Conservation (phyloP, 106 monocot genomes). For the Dendrobium catenatum region DNA sequence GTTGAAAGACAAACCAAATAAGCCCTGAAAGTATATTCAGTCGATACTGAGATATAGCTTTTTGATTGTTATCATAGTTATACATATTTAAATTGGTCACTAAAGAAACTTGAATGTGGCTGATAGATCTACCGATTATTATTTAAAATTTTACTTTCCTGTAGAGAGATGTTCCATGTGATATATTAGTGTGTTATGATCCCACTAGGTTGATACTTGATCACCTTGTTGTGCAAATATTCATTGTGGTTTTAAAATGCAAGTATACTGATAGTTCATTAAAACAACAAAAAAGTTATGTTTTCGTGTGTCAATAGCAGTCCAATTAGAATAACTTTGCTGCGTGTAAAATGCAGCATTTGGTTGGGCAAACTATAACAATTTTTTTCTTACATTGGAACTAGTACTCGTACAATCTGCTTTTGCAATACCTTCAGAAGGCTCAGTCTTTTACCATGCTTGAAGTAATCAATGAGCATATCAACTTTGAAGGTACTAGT, state of each 20-base stretch:
- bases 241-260: not conserved
- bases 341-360: not conserved
- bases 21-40: not conserved
- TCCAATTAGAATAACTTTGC: not conserved
- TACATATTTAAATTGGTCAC: not conserved
- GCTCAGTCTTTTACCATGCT: slow-evolving; percentile 74
- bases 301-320: not conserved
- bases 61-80: not conserved
- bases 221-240: slow-evolving; percentile 1
- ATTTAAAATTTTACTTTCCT: not conserved
- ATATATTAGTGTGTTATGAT: not conserved
- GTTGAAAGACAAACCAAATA: not conserved
- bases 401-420: slow-evolving; percentile 87
- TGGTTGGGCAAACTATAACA: not conserved
- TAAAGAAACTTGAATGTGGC: not conserved
- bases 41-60: not conserved
- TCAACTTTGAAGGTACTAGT: slow-evolving; percentile 80
- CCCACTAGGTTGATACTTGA: not conserved
- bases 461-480: slow-evolving; percentile 95
- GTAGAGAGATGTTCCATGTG: not conserved
- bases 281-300: not conserved
- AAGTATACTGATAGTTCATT: not conserved
- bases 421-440: slow-evolving; percentile 89
- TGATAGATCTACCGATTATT: not conserved
- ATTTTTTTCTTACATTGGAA: slow-evolving; percentile 12